Percentiles rank a stretch among this genome's conserved stretches.
Conservation (phyloP, 257 asterid genomes). For the Plantago elongata region DNA sequence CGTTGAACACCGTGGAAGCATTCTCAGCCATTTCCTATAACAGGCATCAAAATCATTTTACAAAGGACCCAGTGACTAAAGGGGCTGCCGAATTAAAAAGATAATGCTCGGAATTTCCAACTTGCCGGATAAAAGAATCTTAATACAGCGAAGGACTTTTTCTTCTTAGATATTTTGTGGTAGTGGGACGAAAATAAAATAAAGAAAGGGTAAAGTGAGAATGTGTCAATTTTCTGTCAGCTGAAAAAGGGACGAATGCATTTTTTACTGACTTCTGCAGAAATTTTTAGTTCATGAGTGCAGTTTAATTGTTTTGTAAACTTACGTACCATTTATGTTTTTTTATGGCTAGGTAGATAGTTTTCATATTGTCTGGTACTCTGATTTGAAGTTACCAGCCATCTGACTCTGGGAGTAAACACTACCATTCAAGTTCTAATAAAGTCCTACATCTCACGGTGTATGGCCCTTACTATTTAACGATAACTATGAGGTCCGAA, state of each 20-base stretch:
- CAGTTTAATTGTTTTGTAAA: too few species aligned
- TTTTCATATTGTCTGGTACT: too few species aligned
- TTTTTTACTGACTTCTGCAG: neutral
- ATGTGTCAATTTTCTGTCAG: neutral
- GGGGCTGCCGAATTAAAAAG: constrained; percentile 11
- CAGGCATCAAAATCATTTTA: constrained; percentile 17
- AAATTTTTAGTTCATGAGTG: too few species aligned
- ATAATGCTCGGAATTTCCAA: constrained; percentile 8
- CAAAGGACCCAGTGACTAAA: constrained; percentile 15
- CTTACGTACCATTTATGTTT: too few species aligned
- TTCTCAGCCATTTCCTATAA: constrained; percentile 98
- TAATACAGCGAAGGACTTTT: constrained; percentile 1
- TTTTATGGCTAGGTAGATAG: too few species aligned
- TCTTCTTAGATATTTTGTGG: constrained; percentile 4
- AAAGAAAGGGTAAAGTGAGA: neutral
- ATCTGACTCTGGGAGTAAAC: too few species aligned
- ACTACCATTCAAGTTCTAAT: neutral
- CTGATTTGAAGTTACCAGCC: too few species aligned
- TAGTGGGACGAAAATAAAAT: constrained; percentile 1
- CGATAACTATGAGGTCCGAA: constrained; percentile 4
- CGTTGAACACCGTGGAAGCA: constrained; percentile 97
- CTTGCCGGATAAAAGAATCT: neutral
- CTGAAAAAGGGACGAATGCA: constrained; percentile 4
- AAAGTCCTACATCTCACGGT: neutral
- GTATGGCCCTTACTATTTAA: neutral